Evolutionary conservation across 2,329 filamentous ascomycete species (phyloP).

Genomic region (Ilyonectria sp.): DNA sequence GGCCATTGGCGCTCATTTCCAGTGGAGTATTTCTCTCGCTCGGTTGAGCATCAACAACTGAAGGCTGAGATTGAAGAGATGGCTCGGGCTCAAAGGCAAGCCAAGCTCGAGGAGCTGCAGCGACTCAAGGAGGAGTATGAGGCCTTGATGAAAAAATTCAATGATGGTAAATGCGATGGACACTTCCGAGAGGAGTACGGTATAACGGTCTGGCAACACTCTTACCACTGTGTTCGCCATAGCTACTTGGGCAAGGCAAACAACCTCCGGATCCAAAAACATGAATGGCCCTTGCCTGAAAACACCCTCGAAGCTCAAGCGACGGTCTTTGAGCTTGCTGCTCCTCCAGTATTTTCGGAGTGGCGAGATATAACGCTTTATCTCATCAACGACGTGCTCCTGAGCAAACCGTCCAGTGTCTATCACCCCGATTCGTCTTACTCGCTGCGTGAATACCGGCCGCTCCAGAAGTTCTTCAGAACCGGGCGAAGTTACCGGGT

Average conservation of each 20-base stretch:
- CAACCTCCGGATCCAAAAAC: conserved; percentile 59
- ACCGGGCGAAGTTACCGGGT: conserved; percentile 17
- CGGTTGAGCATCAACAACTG: conserved; percentile 53
- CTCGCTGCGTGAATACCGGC: conserved; percentile 25
- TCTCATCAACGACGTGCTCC: conserved; percentile 58
- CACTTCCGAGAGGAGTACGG: conserved; percentile 12
- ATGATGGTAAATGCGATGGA: conserved; percentile 15
- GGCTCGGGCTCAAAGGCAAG: background rate
- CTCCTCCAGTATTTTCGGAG: conserved; percentile 57
- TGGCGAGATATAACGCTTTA: conserved; percentile 67
- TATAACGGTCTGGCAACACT: conserved; percentile 16
- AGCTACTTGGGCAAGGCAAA: conserved; percentile 48
- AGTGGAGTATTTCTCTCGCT: conserved; percentile 38
- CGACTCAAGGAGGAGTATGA: conserved; percentile 22
- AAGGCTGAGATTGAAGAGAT: conserved; percentile 59
- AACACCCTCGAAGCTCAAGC: conserved; percentile 56
- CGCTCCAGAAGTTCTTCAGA: conserved; percentile 15
- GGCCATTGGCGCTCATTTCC: conserved; percentile 35
- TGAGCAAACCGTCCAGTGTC: background rate
- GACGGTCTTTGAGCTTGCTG: conserved; percentile 67
- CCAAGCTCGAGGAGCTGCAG: conserved; percentile 34
- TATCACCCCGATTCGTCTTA: background rate
- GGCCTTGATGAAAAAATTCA: conserved; percentile 28
- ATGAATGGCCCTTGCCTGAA: conserved; percentile 71
- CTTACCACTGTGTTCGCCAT: conserved; percentile 57